phyloP scores from a whole-genome alignment of 2,329 filamentous ascomycete species.

The Diaporthe batatas region DNA sequence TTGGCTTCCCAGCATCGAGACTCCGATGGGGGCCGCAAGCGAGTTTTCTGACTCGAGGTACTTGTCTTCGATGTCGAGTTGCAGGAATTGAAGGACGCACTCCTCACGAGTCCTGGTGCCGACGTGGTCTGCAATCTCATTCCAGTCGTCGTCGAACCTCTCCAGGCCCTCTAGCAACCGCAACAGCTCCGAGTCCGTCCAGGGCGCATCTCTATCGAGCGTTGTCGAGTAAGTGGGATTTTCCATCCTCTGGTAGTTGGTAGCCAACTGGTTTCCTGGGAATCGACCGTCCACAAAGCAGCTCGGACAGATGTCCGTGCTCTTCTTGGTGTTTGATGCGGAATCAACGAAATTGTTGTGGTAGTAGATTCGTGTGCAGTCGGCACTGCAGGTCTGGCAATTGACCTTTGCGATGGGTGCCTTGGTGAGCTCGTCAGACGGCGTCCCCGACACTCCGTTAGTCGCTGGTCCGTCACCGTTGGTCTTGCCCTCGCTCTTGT shows the following conservation, averaged over 20 bases:
- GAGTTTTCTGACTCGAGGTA: conserved; percentile 84
- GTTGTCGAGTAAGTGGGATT: conserved; percentile 85
- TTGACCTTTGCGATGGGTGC: conserved; percentile 77
- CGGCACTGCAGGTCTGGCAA: conserved; percentile 92
- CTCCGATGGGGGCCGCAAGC: conserved; percentile 66
- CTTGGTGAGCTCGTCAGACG: conserved; percentile 73
- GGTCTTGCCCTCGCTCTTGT: conserved; percentile 76
- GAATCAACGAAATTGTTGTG: conserved; percentile 67
- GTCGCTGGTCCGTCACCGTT: conserved; percentile 79
- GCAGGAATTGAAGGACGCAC: conserved; percentile 95
- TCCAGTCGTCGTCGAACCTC: conserved; percentile 96
- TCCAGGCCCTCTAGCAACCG: conserved; percentile 91
- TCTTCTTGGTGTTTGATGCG: conserved; percentile 71
- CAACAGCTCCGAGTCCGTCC: conserved; percentile 92
- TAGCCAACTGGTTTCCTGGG: conserved; percentile 81
- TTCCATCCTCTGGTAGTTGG: conserved; percentile 89
- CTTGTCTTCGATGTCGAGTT: conserved; percentile 97
- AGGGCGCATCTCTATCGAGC: conserved; percentile 87
- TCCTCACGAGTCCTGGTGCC: conserved; percentile 93
- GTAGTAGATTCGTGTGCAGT: conserved; percentile 79
- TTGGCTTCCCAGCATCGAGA: conserved; percentile 77
- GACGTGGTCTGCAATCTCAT: conserved; percentile 91
- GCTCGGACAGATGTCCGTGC: conserved; percentile 90
- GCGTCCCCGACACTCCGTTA: conserved; percentile 71
- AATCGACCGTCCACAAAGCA: conserved; percentile 90